Base-by-base conservation (phyloP, 2,329 filamentous ascomycete species). In the Beauveria sp. region DNA sequence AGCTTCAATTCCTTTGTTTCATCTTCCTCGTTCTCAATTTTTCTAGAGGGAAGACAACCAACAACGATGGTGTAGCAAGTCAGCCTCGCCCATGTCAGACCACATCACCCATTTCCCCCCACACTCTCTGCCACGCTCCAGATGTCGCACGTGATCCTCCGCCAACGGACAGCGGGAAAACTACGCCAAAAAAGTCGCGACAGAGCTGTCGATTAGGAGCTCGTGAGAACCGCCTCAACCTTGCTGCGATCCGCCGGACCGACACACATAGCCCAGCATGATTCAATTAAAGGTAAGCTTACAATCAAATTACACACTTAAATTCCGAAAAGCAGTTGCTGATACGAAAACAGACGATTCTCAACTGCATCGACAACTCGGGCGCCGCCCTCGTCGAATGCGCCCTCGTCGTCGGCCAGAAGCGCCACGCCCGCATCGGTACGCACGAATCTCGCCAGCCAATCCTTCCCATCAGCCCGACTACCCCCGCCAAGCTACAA, bases 341-440 rank as follows among this genome's bases (percentile, higher is more conserved):
- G 18, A 42, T 34, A 22, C 49, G n/a, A 71, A 57, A 14, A 26
- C 68, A 97, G 95, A 90, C 93, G 74, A 91, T 99, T 86, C 85
- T 99, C 71, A 97, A 95, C 79, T 98, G 95, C 88, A 98, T 99
- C 86, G 95, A 99, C 88, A 99, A 97, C 82, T 98, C 95, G 67
- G 95, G 95, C 74, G 95, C 95, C 69, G 93, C 95, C 70, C 83
- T 99, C 68, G 95, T 98, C 78, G 95, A 99, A 80, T 99, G 95
- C 79, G 90, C 89, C 74, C 89, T 93, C 74, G 89, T 98, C 65
- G 81, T 99, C 71, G 91, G 91, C 72, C 95, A 93, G 80, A 96
- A 97, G 80, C 82, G 87, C 68, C 86, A 88, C 71, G 95, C 93
- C 64, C 88, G 88, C 72, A 93, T 99, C 72, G 95, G 93, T 96